Evolutionary conservation across 2,329 filamentous ascomycete genomes (phyloP), one percentile per base, ranked within the genome.

Genomic region (Cryphonectria japonica): DNA sequence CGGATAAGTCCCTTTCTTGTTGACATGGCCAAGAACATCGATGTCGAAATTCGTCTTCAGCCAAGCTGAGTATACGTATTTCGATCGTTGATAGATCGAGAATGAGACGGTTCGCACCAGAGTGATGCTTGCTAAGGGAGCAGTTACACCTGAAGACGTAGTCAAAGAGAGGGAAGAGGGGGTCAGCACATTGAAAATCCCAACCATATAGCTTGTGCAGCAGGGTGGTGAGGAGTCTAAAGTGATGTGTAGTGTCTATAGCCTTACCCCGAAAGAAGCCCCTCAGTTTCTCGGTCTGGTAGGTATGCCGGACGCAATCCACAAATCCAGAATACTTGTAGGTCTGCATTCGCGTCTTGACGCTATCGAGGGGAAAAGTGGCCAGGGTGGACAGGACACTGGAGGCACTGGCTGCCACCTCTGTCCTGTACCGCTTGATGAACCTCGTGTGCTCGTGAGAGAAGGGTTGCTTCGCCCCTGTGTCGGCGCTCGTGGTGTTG

Each of bases 331-430:
- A 86, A 82, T 92, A 95, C 74, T 92, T 89, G 82, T 96, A 95
- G 75, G 92, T 93, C 84, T 97, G 93, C 89, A 96, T 93, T 78
- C 93, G 92, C 69, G 92, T 95, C 85, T 97, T 97, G 79, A 95
- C 91, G 77, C 93, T 95, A 80, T 97, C 93, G 75, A 97, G 88
- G 32, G 93, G 93, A 78, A 95, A 97, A n/a, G 93, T 92, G 75
- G 88, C 86, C 78, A 94, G 87, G 59, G 93, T 96, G 52, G 92
- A 94, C 70, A 95, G 85, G 75, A 95, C 86, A 80, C 92, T 95
- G 78, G 91, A 92, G 54, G 89, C 85, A 81, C 91, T 92, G 61
- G 93, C 93, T 73, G 93, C 89, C 75, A 96, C 89, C 82, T 95
- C 92, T 65, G 92, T 95, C 75, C 92, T 88, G 81, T 96, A 95